phyloP scores from a whole-genome alignment of 2,329 filamentous ascomycete species.

The Neofusicoccum sp. region DNA sequence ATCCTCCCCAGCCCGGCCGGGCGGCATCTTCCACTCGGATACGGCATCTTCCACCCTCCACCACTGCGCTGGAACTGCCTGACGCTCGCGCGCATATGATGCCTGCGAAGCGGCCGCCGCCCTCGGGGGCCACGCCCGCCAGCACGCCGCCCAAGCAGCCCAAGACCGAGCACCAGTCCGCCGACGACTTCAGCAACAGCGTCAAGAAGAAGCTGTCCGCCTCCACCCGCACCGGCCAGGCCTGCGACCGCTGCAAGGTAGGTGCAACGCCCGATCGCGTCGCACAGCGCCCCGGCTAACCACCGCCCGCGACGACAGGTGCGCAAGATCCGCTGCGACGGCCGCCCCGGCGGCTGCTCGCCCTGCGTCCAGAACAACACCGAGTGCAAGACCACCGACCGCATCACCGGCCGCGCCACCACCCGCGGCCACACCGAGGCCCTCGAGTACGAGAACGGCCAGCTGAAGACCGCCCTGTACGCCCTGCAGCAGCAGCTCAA shows the following conservation, averaged over 20 bases:
- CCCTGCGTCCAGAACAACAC: slow-evolving; percentile 76
- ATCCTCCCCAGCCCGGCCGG: slow-evolving; percentile 15
- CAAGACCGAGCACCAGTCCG: slow-evolving; percentile 35
- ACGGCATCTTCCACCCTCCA: slow-evolving; percentile 22
- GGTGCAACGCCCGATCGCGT: slow-evolving; percentile 27
- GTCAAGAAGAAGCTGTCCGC: slow-evolving; percentile 57
- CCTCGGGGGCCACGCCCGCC: slow-evolving; percentile 8
- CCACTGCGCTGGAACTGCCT: slow-evolving; percentile 21
- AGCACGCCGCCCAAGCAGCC: slow-evolving; percentile 31
- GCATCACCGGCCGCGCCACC: slow-evolving; percentile 80
- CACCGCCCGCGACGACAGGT: slow-evolving; percentile 53
- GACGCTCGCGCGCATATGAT: slow-evolving; percentile 22
- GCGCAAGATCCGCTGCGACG: slow-evolving; percentile 87
- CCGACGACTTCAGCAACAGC: slow-evolving; percentile 38
- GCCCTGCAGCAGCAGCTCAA: slow-evolving; percentile 69
- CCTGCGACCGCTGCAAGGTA: slow-evolving; percentile 87
- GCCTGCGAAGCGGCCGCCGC: slow-evolving; percentile 22
- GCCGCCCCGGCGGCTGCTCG: slow-evolving; percentile 76
- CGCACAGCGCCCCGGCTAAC: not conserved
- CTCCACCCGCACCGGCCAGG: slow-evolving; percentile 73
- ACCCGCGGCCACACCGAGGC: slow-evolving; percentile 77
- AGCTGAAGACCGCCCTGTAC: slow-evolving; percentile 66
- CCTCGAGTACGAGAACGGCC: slow-evolving; percentile 71
- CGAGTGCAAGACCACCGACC: slow-evolving; percentile 82
- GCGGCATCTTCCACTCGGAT: slow-evolving; percentile 22